These are phyloP conservation scores for Cryomyces antarcticus DNA, from an alignment of 495 filamentous ascomycete genomes.

Conservation along the genomic window DNA sequence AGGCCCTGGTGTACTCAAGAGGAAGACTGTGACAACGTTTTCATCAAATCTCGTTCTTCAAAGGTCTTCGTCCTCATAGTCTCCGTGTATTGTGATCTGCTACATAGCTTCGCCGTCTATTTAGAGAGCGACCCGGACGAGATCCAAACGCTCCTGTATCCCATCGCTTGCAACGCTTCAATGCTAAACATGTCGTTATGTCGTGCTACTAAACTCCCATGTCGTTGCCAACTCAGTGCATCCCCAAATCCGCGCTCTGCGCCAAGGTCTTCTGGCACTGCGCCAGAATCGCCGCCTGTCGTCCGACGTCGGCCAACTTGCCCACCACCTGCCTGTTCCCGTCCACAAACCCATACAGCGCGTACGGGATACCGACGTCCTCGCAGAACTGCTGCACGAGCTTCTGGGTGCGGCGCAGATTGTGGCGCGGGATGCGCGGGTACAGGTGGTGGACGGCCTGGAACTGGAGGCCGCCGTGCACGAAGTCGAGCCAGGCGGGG, in stretches of 20 bases:
- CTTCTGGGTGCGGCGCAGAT: constrained; percentile 63
- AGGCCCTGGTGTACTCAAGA: too few relatives aligned
- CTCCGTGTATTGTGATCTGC: too few relatives aligned
- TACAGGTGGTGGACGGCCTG: constrained; percentile 92
- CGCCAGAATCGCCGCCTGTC: constrained; percentile 69
- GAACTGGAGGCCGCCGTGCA: constrained; percentile 92
- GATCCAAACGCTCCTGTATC: too few relatives aligned
- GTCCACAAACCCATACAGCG: constrained; percentile 80
- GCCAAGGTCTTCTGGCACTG: constrained; percentile 55
- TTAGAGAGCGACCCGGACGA: too few relatives aligned
- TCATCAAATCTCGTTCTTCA: too few relatives aligned
- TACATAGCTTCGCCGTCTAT: too few relatives aligned
- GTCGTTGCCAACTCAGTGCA: constrained; percentile 1
- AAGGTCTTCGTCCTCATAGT: too few relatives aligned
- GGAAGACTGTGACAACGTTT: too few relatives aligned
- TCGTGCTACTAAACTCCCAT: too few relatives aligned
- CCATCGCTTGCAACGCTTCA: too few relatives aligned
- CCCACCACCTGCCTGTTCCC: constrained; percentile 82
- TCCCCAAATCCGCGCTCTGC: constrained; percentile 4
- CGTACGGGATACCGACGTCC: constrained; percentile 84
- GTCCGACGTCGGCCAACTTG: constrained; percentile 62
- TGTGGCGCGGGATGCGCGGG: constrained; percentile 87
- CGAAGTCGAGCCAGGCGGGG: constrained; percentile 83
- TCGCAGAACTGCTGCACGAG: constrained; percentile 76
- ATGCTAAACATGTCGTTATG: too few relatives aligned